Conservation (phyloP, 768 basidiomycete species). For the Omphalotus guepiniiformis region DNA sequence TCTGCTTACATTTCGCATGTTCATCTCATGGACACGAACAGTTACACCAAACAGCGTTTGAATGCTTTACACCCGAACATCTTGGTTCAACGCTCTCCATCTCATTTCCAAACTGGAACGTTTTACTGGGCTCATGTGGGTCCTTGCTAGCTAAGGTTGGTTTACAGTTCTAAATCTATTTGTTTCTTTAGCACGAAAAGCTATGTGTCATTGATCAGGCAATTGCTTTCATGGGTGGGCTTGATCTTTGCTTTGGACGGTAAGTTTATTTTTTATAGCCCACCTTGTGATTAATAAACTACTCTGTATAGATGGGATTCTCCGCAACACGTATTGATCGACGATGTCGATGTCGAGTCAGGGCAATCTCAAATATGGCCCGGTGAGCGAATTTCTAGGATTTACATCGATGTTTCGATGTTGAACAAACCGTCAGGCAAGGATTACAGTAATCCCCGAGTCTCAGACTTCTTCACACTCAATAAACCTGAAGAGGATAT, state of each 20-base stretch:
- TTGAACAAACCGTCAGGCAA: constrained; percentile 66
- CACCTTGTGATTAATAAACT: constrained; percentile 5
- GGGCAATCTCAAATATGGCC: constrained; percentile 81
- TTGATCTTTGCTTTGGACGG: constrained; percentile 93
- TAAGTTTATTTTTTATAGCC: constrained; percentile 18
- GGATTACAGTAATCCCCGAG: constrained; percentile 90
- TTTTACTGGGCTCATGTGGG: constrained; percentile 91
- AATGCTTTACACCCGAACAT: constrained; percentile 84
- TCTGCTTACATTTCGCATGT: background rate
- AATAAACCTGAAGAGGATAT: constrained; percentile 92
- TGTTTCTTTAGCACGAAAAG: constrained; percentile 79
- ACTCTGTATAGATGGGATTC: constrained; percentile 78
- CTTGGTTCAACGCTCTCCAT: constrained; percentile 94
- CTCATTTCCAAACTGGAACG: constrained; percentile 95
- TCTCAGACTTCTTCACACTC: constrained; percentile 80
- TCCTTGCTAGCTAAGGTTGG: background rate
- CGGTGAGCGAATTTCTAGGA: constrained; percentile 39
- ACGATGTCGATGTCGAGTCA: constrained; percentile 65
- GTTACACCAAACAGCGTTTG: constrained; percentile 85
- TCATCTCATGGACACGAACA: constrained; percentile 18
- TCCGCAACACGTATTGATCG: constrained; percentile 84
- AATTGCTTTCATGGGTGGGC: constrained; percentile 96
- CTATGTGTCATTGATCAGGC: constrained; percentile 95
- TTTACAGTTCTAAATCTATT: background rate
- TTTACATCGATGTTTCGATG: background rate